Evolutionary conservation across 2,329 filamentous ascomycete species (phyloP).

Genomic region (Celoporthe dispersa): DNA sequence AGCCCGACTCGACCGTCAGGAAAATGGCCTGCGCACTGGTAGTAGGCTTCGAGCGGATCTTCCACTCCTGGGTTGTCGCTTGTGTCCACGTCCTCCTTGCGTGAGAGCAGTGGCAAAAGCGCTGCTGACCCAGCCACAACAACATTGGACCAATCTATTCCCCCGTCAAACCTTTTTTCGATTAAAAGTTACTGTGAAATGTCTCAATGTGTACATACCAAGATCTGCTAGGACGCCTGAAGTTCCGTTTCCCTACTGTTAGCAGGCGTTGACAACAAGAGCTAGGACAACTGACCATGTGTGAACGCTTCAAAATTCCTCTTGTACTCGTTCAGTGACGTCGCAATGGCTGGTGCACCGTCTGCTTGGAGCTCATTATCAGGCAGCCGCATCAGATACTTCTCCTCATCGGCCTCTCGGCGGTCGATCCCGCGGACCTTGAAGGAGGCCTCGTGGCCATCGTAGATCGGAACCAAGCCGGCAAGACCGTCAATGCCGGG

Average conservation of each 20-base stretch:
- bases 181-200: background rate
- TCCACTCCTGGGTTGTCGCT: background rate
- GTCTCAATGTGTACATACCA: background rate
- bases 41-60: background rate
- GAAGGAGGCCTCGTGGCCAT: background rate
- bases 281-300: background rate
- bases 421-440: background rate
- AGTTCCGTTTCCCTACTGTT: background rate
- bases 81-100: background rate
- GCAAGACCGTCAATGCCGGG: background rate
- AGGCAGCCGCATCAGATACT: background rate
- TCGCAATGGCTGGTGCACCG: background rate
- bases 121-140: background rate
- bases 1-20: background rate
- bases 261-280: background rate
- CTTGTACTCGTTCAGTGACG: background rate
- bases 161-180: background rate
- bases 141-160: background rate
- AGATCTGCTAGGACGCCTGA: background rate
- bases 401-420: background rate
- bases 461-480: background rate
- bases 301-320: background rate
- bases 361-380: background rate
- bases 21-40: background rate
- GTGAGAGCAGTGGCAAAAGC: background rate